Conservation (phyloP, 169 alveolate species). For the Plasmodium gonderi region DNA sequence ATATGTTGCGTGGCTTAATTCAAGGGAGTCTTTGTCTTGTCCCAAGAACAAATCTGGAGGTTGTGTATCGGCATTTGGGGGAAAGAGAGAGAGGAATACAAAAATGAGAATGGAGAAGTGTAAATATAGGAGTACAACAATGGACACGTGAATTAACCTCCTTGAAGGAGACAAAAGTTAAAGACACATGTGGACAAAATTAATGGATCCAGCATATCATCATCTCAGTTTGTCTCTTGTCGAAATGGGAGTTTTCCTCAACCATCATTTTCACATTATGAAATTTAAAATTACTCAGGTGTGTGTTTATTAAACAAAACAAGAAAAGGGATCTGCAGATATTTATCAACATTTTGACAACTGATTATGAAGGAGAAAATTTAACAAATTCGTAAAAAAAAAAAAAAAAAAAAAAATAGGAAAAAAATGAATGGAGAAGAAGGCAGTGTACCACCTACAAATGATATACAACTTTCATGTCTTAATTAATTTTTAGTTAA, state of each 20-base stretch:
- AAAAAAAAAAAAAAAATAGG: background rate
- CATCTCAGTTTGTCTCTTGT: background rate
- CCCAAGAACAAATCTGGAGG: constrained; percentile 21
- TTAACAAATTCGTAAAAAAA: background rate
- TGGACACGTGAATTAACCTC: background rate
- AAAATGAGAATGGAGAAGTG: background rate
- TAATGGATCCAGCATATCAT: background rate
- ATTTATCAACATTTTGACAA: constrained; percentile 29
- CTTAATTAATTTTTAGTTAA: background rate
- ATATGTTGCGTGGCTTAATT: background rate
- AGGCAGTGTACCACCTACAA: background rate
- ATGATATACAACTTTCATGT: background rate
- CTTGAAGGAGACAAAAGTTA: background rate
- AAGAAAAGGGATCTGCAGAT: constrained; percentile 30
- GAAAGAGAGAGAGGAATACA: background rate
- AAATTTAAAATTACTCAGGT: constrained; percentile 16
- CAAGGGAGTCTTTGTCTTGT: background rate
- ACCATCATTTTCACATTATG: background rate
- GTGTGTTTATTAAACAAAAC: constrained; percentile 27
- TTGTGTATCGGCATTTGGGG: too few relatives aligned
- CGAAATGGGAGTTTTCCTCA: background rate
- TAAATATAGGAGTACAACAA: background rate
- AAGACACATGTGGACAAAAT: background rate
- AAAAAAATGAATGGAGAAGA: background rate
- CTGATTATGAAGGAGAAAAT: background rate